A percentile compares a stretch with the other conserved stretches of the same genome.
Evolutionary conservation across 495 filamentous ascomycete species (phyloP).

Genomic region (Friedmanniomyces simplex): DNA sequence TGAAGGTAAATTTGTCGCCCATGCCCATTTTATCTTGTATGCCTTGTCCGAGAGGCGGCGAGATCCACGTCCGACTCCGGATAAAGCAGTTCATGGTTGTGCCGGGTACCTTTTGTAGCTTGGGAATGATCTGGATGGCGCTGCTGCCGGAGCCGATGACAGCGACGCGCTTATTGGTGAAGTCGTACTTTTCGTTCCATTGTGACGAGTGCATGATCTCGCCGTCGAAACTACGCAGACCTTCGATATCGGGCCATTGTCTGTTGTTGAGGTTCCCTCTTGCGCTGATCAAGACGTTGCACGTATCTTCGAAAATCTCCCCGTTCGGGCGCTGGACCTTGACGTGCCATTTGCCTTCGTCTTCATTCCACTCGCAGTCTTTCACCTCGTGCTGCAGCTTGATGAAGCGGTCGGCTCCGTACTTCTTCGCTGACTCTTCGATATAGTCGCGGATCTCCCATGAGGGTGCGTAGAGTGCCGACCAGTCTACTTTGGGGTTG

Average conservation of each 20-base stretch:
- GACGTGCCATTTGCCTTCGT: conserved; percentile 27
- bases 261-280: conserved; percentile 29
- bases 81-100: conserved; percentile 26
- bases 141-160: conserved; percentile 30
- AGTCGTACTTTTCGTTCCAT: conserved; percentile 31
- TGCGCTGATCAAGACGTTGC: conserved; percentile 27
- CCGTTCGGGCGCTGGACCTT: conserved; percentile 24
- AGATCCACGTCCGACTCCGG: conserved; percentile 30
- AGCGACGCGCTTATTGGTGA: conserved; percentile 28
- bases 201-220: conserved; percentile 30
- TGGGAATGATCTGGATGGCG: conserved; percentile 31
- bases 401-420: conserved; percentile 30
- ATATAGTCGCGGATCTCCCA: conserved; percentile 31
- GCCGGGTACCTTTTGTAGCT: conserved; percentile 22
- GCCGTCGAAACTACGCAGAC: conserved; percentile 27
- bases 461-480: conserved; percentile 27
- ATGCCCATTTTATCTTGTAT: conserved; percentile 24
- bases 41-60: conserved; percentile 21
- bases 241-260: conserved; percentile 28
- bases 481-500: conserved; percentile 30
- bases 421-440: conserved; percentile 25
- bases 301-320: conserved; percentile 18
- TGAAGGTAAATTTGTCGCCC: conserved; percentile 15
- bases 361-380: conserved; percentile 23
- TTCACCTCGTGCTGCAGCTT: conserved; percentile 25